Base-by-base conservation (phyloP, 2,329 filamentous ascomycete species). In the Sarocladium oryzae region DNA sequence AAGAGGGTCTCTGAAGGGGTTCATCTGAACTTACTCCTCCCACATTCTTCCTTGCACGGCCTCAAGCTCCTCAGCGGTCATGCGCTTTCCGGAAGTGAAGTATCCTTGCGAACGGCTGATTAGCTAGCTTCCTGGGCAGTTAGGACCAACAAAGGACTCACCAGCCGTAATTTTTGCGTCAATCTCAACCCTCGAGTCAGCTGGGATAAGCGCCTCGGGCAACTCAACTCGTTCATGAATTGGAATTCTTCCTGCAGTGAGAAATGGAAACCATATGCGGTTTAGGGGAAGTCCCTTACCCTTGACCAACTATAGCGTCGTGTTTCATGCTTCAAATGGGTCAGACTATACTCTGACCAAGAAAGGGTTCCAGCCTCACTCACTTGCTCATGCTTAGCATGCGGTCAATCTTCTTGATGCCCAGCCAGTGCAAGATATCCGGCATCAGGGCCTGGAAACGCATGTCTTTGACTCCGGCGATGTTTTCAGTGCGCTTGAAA, bases 301-400 rank as follows among this genome's bases (percentile, higher is more conserved):
- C 88, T 73, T 91, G 87, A 53, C 83, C 80, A 50, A 93, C 88
- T 62, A 93, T 92, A 50, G 88, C 88, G 71, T 93, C 88, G 69
- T 93, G 85, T 74, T 93, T 92, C 88, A 92, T 91, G 71, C 85
- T 89, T 26, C 55, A 20, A 54, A 30, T 15, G 4, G 13, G 3
- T 32, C n/a, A n/a, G 7, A 16, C 28, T 7, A 20, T 18, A 33
- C 3, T 13, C 3, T 20, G 21, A 41, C n/a, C 24, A 30, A 21
- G 33, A 11, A 3, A 24, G 15, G 7, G 26, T 13, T 9, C n/a
- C 4, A 2, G 46, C 8, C 15, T 23, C 15, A 74, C 83, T 74
- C 65, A 88, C 85, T 97, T 95, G 70, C 89, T 95, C 93, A 97
- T 97, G 73, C 89, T 95, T 60, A 96, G 75, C 93, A 97, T 99